Base-by-base conservation (phyloP, 495 filamentous ascomycete genomes). In the Talaromyces stipitatus region DNA sequence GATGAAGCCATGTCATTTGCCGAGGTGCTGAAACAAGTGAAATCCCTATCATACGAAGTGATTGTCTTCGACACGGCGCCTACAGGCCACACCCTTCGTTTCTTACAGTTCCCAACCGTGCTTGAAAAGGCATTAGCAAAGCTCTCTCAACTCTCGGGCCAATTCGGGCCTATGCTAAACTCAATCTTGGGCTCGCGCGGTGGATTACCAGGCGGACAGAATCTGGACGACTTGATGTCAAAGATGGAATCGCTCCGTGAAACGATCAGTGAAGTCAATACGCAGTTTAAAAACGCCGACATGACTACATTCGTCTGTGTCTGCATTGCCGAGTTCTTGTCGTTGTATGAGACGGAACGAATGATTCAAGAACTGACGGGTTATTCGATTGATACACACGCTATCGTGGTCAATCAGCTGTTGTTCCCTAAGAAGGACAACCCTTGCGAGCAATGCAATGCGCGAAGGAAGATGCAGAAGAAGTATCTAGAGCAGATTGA, bases 1-100 rank as follows among this genome's bases (percentile, higher is more conserved):
- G 94, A 99, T 70, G 94, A 99, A 72, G 94, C 94, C 66, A 97
- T 97, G 95, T 97, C 94, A 50, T 99, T 97, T 66, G 94, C 94
- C 64, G 94, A 97, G 74, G 94, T 97, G 50, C 82, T 97, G 58
- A 97, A 99, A 73, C 95, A 99, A 74, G 94, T 99, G 75, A 97
- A 97, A 73, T 95, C 89, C n/a, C 85, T 97, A 60, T 95, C 90
- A 9, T 99, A 97, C 81, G 94, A 96, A 69, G 87, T 90, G 63
- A 96, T 99, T 72, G 90, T 99, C 69, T 99, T 97, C 83, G 94
- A 99, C 67, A 99, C 94, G 43, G 94, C 94, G 1, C 94, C 94
- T 7, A 99, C 94, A n/a, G 94, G 94, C 47, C 94, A 99, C 80
- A 99, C 94, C 0, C 85, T 99, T 56, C 94, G 94, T 64, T 99